Percentiles rank a stretch among this genome's conserved stretches.
phyloP scores from a whole-genome alignment of 2,329 filamentous ascomycete species.

The Xylariaceae sp. region DNA sequence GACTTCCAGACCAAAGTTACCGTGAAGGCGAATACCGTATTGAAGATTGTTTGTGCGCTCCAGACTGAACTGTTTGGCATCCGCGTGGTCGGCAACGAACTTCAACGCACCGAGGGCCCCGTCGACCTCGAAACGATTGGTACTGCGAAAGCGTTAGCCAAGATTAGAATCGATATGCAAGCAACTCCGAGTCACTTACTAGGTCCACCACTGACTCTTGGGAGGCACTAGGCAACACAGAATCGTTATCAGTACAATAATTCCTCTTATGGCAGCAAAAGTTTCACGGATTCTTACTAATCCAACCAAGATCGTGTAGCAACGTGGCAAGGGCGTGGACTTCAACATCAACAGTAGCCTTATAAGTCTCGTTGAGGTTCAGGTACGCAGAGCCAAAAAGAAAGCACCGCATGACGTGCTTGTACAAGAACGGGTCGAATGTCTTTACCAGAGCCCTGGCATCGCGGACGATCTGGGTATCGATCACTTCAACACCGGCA shows the following conservation, averaged over 20 bases:
- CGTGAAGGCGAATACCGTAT: constrained; percentile 15
- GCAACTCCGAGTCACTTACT: constrained; percentile 1
- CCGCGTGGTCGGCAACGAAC: constrained; percentile 13
- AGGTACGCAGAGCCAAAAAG: constrained; percentile 16
- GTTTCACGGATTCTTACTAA: constrained; percentile 9
- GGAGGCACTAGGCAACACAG: constrained; percentile 2
- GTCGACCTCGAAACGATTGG: constrained; percentile 16
- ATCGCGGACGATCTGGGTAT: constrained; percentile 17
- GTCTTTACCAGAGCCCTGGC: constrained; percentile 10
- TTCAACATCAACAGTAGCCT: constrained; percentile 13
- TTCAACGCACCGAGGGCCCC: constrained; percentile 13
- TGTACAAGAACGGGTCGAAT: constrained; percentile 17
- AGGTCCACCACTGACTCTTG: constrained; percentile 10
- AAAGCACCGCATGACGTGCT: constrained; percentile 13
- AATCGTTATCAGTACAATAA: constrained; percentile 1
- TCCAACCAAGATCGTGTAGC: constrained; percentile 17
- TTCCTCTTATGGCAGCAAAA: too few species aligned
- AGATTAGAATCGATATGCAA: neutral
- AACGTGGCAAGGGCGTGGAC: constrained; percentile 16
- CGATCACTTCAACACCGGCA: constrained; percentile 17
- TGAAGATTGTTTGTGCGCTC: constrained; percentile 13
- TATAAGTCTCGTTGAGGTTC: constrained; percentile 15
- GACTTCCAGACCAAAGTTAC: constrained; percentile 9
- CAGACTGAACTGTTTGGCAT: too few species aligned
- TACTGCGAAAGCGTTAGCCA: neutral